Evolutionary conservation across 257 asterid genomes (phyloP).

Genomic region (Solanum raphanifolium): DNA sequence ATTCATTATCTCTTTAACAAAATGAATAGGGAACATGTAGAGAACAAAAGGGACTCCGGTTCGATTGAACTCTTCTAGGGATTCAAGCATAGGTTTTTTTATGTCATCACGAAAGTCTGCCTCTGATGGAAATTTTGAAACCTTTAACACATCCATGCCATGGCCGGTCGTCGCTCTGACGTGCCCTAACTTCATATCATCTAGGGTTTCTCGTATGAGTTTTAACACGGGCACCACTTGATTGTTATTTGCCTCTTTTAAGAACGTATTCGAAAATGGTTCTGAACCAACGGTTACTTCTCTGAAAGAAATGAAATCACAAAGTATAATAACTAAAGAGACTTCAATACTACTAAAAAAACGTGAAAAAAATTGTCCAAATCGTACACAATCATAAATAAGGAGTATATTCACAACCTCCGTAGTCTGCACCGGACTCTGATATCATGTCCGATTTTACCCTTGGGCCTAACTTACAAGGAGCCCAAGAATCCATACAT

Average conservation of each 20-base stretch:
- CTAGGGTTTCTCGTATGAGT: background rate
- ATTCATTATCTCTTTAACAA: background rate
- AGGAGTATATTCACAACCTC: background rate
- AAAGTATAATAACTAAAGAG: background rate
- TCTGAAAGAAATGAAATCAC: background rate
- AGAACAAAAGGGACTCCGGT: background rate
- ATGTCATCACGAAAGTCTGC: constrained; percentile 28
- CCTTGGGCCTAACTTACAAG: background rate
- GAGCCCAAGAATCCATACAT: background rate
- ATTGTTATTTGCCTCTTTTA: background rate
- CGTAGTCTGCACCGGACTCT: background rate
- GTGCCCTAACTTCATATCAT: background rate
- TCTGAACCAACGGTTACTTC: background rate
- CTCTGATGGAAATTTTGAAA: constrained; percentile 13
- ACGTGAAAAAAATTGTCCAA: background rate
- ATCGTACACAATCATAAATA: background rate
- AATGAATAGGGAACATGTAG: constrained; percentile 23
- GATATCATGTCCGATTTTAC: no score
- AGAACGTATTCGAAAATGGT: background rate
- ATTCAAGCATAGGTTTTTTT: constrained; percentile 10
- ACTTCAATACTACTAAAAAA: background rate
- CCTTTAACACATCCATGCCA: constrained; percentile 6
- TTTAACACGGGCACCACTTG: background rate
- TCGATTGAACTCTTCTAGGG: background rate
- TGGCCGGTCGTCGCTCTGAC: constrained; percentile 9